Base-by-base conservation (phyloP, 768 basidiomycete species). In the Leccinum olivaceopallidum region DNA sequence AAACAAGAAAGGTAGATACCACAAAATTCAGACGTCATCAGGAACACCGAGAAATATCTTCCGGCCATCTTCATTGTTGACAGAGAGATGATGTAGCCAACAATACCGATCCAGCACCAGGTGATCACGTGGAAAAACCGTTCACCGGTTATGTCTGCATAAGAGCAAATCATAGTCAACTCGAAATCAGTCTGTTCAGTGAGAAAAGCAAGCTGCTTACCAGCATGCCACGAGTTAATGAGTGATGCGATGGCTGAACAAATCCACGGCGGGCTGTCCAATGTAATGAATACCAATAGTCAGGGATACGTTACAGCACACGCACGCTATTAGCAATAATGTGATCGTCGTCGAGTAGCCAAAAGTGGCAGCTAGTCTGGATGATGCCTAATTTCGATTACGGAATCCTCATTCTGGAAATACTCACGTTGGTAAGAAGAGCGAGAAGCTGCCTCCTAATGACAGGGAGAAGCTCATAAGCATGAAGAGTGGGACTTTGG, bases 11-110 rank as follows among this genome's bases (percentile, higher is more conserved):
- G 14, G 24, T 12, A 57, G 71, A 28, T 55, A 75, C 81, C 80
- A 5, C 74, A 72, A 60, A 81, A 83, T 53, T 85, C 85, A 57
- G 72, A 71, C 0, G 86, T 80, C 85, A 89, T 86, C 32, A 88
- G 74, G 71, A 87, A 87, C 70, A 88, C 72, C 1, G 84, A 79
- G 26, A 87, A 74, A 62, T 88, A 88, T 59, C 86, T 80, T 1
- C 78, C 85, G 0, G 72, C 79, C 18, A 78, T 77, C 4, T 71
- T 73, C 73, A 78, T 78, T 0, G 85, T 87, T 2, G 80, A 80
- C 20, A 87, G 68, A 2, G 80, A 81, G 60, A 88, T 85, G 62
- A 88, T 82, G 63, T 82, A 88, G 1, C 84, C 87, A 4, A 85
- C 44, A 2, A 88, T 84, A 51, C 80, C 80, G 3, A 75, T 81